Evolutionary conservation across 2,329 filamentous ascomycete genomes (phyloP), one percentile per base, ranked within the genome.

Genomic region (Phoma sp.): DNA sequence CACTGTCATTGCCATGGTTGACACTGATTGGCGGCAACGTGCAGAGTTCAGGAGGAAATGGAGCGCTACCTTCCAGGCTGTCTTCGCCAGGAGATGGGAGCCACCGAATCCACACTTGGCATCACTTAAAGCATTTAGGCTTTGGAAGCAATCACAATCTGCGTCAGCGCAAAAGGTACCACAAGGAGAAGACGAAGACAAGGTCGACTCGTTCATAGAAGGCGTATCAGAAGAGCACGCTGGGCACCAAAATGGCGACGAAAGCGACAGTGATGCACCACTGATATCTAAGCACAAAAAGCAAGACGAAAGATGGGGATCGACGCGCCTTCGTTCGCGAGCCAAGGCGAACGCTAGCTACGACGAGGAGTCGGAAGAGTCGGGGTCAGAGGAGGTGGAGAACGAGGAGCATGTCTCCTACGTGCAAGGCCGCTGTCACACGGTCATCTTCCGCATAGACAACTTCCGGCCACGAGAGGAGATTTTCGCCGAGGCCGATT

Each of bases 31-130:
- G 90, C 87, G 91, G 57, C 86, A 91, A 68, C 86, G 93, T 37
- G 89, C 89, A 14, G 82, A 83, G n/a, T 88, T 97, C 66, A 85
- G 93, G 35, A 86, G 89, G 61, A 84, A 85, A 60, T 96, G 92
- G 90, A 86, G 86, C 44, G 80, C 83, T n/a, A 86, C 82, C 58
- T 78, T 97, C 46, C 83, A 86, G 50, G 80, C 79, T 10, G 82
- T 91, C 2, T 93, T 91, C 65, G 80, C 86, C 43, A 79, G 85
- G 13, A 75, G 72, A 2, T 74, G 71, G 13, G 59, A 74, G 18
- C 70, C 79, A 3, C 84, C 84, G 1, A 72, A 66, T 44, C 65
- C 71, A 4, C 64, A 77, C 40, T 69, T 81, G 10, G 75, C 72
- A 13, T 80, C 78, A 0, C 55, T 79, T 8, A 69, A 70, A 49